Conservation (phyloP, 805 yeast genomes). For the Vanderwaltozyma yarrowii region DNA sequence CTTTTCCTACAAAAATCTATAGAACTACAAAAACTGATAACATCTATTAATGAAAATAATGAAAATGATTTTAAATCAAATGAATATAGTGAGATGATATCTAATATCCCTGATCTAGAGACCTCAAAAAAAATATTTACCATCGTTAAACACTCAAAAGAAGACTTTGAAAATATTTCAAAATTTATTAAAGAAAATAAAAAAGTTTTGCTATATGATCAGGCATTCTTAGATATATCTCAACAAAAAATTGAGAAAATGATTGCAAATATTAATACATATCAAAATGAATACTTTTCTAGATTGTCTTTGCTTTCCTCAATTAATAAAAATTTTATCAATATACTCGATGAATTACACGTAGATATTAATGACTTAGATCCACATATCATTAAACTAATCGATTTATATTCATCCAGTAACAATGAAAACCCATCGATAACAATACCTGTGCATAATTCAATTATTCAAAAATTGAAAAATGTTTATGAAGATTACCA, state of each 20-base stretch:
- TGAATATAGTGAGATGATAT: slow-evolving; percentile 2
- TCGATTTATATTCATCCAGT: slow-evolving; percentile 2
- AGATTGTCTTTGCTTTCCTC: not conserved
- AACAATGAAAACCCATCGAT: not conserved
- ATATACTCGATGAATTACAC: slow-evolving; percentile 1
- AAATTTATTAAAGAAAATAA: slow-evolving; percentile 15
- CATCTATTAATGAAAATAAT: slow-evolving; percentile 7
- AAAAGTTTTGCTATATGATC: slow-evolving; percentile 13
- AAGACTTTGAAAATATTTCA: slow-evolving; percentile 5
- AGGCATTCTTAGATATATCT: slow-evolving; percentile 15
- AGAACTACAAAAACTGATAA: slow-evolving; percentile 9
- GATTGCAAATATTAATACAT: not conserved
- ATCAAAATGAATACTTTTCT: not conserved
- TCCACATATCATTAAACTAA: slow-evolving; percentile 1
- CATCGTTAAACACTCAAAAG: slow-evolving; percentile 1
- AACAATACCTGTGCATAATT: slow-evolving; percentile 3
- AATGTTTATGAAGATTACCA: slow-evolving; percentile 6
- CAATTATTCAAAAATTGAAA: slow-evolving; percentile 10
- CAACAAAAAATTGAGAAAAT: slow-evolving; percentile 1
- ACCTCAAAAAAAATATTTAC: slow-evolving; percentile 1
- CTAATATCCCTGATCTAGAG: slow-evolving; percentile 14
- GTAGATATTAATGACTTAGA: slow-evolving; percentile 6
- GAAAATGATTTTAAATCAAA: not conserved
- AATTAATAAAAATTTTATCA: not conserved
- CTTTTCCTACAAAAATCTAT: slow-evolving; percentile 17